Conservation (phyloP, 371 early-diverging fungal species). For the Lichtheimia hyalospora region DNA sequence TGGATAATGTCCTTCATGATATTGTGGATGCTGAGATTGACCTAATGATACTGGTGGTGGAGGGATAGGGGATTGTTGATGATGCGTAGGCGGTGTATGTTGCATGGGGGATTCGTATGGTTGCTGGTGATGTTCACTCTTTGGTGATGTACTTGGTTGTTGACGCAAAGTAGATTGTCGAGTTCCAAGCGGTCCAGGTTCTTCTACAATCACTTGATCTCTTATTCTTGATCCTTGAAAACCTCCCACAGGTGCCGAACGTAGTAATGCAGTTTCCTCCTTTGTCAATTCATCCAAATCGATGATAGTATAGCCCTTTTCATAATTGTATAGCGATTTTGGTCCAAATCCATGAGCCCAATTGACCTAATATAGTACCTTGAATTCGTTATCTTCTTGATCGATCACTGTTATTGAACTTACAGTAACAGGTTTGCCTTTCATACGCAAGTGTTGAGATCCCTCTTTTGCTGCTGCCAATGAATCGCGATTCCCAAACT, state of each 20-base stretch:
- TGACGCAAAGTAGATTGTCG: neutral
- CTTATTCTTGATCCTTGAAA: conserved; percentile 35
- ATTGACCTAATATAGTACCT: conserved; percentile 16
- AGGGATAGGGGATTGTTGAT: too few species aligned
- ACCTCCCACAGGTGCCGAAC: conserved; percentile 34
- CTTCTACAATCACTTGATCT: conserved; percentile 37
- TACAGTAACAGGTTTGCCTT: neutral
- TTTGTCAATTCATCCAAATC: conserved; percentile 26
- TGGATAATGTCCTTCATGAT: too few species aligned
- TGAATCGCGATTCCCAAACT: conserved; percentile 26
- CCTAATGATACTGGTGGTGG: too few species aligned
- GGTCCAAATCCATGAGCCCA: conserved; percentile 52
- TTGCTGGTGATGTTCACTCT: too few species aligned
- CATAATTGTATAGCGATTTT: conserved; percentile 38
- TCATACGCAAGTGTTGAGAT: conserved; percentile 9
- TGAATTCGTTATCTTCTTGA: too few species aligned
- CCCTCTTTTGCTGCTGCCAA: conserved; percentile 32
- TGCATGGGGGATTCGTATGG: too few species aligned
- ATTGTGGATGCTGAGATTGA: too few species aligned
- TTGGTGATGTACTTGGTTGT: too few species aligned
- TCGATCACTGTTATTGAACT: too few species aligned
- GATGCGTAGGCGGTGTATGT: too few species aligned
- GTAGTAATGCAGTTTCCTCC: conserved; percentile 33
- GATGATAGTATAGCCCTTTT: conserved; percentile 40
- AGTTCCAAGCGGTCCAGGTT: conserved; percentile 20